Evolutionary conservation across 1,284 basidiomycete genomes (phyloP).

Genomic region (Puccinia hordei): DNA sequence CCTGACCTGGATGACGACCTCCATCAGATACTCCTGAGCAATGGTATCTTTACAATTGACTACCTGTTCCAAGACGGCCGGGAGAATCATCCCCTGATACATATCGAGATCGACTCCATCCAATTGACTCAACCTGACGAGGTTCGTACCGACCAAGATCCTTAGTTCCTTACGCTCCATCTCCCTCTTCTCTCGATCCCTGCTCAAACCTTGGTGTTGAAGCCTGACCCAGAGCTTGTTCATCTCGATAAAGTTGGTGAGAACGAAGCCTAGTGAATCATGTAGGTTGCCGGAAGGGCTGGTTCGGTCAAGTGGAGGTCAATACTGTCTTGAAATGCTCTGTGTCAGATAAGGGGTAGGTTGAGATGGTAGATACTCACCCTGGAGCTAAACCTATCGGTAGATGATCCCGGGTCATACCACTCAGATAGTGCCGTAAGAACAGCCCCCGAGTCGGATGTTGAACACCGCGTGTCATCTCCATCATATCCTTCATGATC

Average conservation of each 20-base stretch:
- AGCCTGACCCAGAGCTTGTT: constrained; percentile 97
- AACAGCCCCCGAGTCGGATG: constrained; percentile 91
- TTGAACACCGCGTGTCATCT: constrained; percentile 92
- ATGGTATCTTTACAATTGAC: constrained; percentile 96
- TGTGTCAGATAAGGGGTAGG: background rate
- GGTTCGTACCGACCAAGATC: constrained; percentile 91
- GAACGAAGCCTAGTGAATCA: constrained; percentile 88
- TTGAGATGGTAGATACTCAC: constrained; percentile 63
- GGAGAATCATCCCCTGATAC: constrained; percentile 80
- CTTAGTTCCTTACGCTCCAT: constrained; percentile 87
- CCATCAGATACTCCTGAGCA: constrained; percentile 96
- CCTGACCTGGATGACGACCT: constrained; percentile 88
- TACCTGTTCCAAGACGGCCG: constrained; percentile 87
- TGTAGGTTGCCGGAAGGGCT: constrained; percentile 83
- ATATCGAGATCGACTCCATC: constrained; percentile 90
- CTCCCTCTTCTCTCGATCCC: constrained; percentile 91
- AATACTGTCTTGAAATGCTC: constrained; percentile 27
- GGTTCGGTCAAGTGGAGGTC: constrained; percentile 41
- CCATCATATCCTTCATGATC: constrained; percentile 99
- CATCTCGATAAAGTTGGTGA: constrained; percentile 98
- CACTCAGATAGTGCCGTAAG: constrained; percentile 87
- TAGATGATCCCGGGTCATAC: constrained; percentile 89
- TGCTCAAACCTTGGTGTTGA: constrained; percentile 91
- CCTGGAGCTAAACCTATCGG: constrained; percentile 79
- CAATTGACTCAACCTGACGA: constrained; percentile 85